Evolutionary conservation across 768 basidiomycete species (phyloP).

Genomic region (Cystofilobasidium capitatum): DNA sequence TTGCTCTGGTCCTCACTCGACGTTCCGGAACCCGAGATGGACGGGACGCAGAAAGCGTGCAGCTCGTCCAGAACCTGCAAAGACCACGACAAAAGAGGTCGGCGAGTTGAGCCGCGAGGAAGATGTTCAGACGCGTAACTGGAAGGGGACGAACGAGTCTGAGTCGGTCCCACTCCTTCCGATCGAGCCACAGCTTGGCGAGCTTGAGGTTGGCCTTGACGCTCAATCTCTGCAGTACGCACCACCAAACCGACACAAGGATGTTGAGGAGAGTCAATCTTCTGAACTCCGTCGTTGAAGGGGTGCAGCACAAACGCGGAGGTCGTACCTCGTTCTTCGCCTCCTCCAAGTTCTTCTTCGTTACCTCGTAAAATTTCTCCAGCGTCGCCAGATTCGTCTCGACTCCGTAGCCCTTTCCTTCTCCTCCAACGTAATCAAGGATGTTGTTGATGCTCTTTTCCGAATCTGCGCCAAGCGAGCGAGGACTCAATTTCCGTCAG

Average conservation of each 20-base stretch:
- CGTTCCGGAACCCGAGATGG: slow-evolving; percentile 30
- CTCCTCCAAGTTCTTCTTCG: slow-evolving; percentile 78
- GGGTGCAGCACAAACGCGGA: background rate
- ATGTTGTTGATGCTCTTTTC: slow-evolving; percentile 99
- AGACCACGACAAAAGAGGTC: background rate
- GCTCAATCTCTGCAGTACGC: slow-evolving; percentile 67
- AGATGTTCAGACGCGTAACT: too few relatives aligned
- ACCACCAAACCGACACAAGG: background rate
- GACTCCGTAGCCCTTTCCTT: slow-evolving; percentile 47
- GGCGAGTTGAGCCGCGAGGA: too few relatives aligned
- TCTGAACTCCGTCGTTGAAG: slow-evolving; percentile 15
- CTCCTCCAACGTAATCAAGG: slow-evolving; percentile 89
- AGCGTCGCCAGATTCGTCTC: slow-evolving; percentile 58
- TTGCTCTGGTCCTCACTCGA: slow-evolving; percentile 34
- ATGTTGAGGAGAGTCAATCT: background rate
- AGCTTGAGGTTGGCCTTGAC: slow-evolving; percentile 94
- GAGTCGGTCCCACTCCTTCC: slow-evolving; percentile 77
- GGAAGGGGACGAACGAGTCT: slow-evolving; percentile 51
- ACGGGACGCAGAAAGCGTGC: slow-evolving; percentile 36
- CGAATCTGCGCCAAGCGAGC: slow-evolving; percentile 45
- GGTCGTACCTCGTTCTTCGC: slow-evolving; percentile 82
- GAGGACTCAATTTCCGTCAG: background rate
- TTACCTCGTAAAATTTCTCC: slow-evolving; percentile 91
- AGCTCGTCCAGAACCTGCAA: slow-evolving; percentile 36
- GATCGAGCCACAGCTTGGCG: slow-evolving; percentile 92